Evolutionary conservation across 768 basidiomycete species (phyloP), one percentile per base, ranked within the genome.

Genomic region (Agaricus bisporus): DNA sequence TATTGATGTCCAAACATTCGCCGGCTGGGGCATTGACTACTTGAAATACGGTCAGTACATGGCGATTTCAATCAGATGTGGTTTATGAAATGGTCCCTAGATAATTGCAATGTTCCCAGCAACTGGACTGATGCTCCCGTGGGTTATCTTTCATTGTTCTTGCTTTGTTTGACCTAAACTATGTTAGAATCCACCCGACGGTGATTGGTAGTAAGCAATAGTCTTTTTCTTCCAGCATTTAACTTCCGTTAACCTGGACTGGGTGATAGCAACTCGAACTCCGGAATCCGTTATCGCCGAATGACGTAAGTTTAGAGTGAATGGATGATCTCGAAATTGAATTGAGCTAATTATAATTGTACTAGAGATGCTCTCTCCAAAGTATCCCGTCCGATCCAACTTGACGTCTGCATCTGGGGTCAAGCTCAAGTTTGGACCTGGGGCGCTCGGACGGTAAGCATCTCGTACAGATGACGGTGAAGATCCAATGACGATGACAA

Each of bases 391-490:
- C 78, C 79, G 0, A 69, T 82, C 22, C 73, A 81, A 45, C 78
- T 69, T 59, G 69, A 66, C 36, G 63, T 82, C 15, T 82, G 80
- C 60, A 76, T 76, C 44, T 82, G 80, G 80, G 79, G 80, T n/a
- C 54, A 60, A 12, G 76, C 74, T 2, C 64, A 80, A 50, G 79
- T 81, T 10, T 81, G 80, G 79, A 66, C 70, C 9, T 82, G 80
- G 80, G 80, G 80, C n/a, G 73, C 76, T 12, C 70, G 72, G 49
- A 80, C 79, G 39, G 58, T 77, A 61, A 29, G 66, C 64, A 9
- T 15, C 7, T 47, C 4, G n/a, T 25, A 20, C 25, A 20, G 18
- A 36, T 5, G 4, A 39, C 0, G 18, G 3, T 32, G 28, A 41
- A 17, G 8, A 14, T 10, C 28, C 41, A 18, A 41, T 14, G n/a